phyloP scores from a whole-genome alignment of 768 basidiomycete genomes.

The Pleurotus giganteus region DNA sequence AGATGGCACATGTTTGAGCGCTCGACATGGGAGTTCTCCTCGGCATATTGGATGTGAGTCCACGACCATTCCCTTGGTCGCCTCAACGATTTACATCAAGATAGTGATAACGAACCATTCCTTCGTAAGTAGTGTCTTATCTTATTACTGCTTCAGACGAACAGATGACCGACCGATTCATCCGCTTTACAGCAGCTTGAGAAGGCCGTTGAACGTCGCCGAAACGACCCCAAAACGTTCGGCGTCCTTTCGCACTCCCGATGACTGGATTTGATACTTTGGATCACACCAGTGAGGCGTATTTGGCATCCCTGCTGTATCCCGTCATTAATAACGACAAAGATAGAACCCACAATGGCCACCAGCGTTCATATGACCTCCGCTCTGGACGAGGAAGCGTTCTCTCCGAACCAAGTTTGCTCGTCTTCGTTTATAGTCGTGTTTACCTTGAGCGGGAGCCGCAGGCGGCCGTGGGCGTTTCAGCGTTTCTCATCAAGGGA shows the following conservation, averaged over 20 bases:
- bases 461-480: background rate
- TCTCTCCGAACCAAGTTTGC: background rate
- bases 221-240: background rate
- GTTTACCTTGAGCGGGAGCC: background rate
- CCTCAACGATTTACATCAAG: too few species aligned
- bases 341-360: too few species aligned
- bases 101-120: too few species aligned
- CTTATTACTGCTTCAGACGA: too few species aligned
- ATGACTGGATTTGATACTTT: background rate
- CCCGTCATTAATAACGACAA: background rate
- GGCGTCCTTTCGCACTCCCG: constrained; percentile 2
- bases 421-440: background rate
- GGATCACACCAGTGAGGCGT: background rate
- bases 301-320: background rate
- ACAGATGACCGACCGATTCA: too few species aligned
- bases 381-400: background rate
- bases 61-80: too few species aligned
- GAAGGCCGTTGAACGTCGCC: background rate
- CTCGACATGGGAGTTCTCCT: too few species aligned
- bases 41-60: too few species aligned
- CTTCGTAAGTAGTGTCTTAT: too few species aligned
- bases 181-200: background rate
- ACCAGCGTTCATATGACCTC: background rate
- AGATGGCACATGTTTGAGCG: too few species aligned
- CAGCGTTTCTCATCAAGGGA: background rate